phyloP scores from a whole-genome alignment of 2,329 filamentous ascomycete species.

The Phialemonium atrogriseum region DNA sequence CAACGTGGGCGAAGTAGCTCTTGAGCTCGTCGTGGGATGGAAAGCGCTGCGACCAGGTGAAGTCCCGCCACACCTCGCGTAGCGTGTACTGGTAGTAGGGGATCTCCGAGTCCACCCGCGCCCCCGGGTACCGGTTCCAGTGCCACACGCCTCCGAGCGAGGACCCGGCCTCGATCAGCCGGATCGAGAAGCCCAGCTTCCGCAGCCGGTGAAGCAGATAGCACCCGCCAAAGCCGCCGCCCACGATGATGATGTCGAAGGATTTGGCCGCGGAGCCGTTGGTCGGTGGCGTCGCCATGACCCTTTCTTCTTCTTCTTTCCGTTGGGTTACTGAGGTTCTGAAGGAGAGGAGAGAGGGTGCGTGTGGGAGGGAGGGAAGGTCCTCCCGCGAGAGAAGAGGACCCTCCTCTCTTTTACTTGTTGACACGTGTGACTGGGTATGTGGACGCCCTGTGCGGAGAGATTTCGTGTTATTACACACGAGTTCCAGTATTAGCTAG shows the following conservation, averaged over 20 bases:
- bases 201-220: background rate
- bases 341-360: too few relatives aligned
- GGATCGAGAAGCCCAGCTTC: background rate
- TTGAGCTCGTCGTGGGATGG: conserved; percentile 30
- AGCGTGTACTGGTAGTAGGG: conserved; percentile 27
- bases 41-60: conserved; percentile 33
- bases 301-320: too few relatives aligned
- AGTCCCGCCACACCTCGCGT: conserved; percentile 32
- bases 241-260: background rate
- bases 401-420: too few relatives aligned
- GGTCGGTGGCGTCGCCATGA: too few relatives aligned
- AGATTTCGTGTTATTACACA: too few relatives aligned
- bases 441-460: too few relatives aligned
- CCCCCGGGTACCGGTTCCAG: conserved; percentile 34
- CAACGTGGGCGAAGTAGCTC: conserved; percentile 37
- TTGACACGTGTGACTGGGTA: too few relatives aligned
- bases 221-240: background rate
- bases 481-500: too few relatives aligned
- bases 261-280: background rate
- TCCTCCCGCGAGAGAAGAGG: too few relatives aligned
- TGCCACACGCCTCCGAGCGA: conserved; percentile 34
- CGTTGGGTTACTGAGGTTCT: too few relatives aligned
- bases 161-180: conserved; percentile 25
- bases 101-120: conserved; percentile 27
- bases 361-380: too few relatives aligned